A percentile compares a stretch with the other conserved stretches of the same genome.
Conservation (phyloP, 139 green algal species). For the Yamagishiella unicocca region DNA sequence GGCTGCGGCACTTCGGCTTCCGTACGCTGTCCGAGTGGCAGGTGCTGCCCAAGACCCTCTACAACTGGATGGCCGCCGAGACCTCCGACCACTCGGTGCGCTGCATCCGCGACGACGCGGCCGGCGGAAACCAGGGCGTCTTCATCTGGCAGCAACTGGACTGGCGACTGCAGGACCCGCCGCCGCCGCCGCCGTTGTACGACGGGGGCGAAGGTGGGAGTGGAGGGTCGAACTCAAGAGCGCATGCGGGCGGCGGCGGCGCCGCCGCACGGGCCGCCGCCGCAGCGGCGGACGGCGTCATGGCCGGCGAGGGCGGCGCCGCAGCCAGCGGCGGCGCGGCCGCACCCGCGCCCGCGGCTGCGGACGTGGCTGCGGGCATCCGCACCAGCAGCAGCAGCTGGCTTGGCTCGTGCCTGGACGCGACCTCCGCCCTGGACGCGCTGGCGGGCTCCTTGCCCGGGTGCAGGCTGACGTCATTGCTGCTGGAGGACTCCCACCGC, state of each 20-base stretch:
- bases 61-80: conserved; percentile 37
- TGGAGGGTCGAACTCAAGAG: too few relatives aligned
- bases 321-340: too few relatives aligned
- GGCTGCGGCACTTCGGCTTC: conserved; percentile 21
- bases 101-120: neutral
- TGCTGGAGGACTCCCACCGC: neutral
- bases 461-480: neutral
- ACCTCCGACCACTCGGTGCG: neutral
- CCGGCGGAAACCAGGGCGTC: neutral
- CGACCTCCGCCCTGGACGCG: conserved; percentile 3
- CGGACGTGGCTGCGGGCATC: neutral
- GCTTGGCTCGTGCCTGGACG: conserved; percentile 15
- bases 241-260: too few relatives aligned
- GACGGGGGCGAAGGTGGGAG: too few relatives aligned
- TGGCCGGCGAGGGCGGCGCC: too few relatives aligned
- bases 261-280: too few relatives aligned
- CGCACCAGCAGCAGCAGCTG: conserved; percentile 39
- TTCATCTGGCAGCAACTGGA: conserved; percentile 34
- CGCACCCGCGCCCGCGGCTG: neutral
- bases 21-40: conserved; percentile 21
- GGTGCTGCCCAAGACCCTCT: neutral
- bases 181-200: neutral
- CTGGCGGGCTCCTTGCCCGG: neutral
- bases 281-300: too few relatives aligned
- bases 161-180: neutral